Conservation (phyloP, 345 rosid genomes). For the Lenwebbia sp. region DNA sequence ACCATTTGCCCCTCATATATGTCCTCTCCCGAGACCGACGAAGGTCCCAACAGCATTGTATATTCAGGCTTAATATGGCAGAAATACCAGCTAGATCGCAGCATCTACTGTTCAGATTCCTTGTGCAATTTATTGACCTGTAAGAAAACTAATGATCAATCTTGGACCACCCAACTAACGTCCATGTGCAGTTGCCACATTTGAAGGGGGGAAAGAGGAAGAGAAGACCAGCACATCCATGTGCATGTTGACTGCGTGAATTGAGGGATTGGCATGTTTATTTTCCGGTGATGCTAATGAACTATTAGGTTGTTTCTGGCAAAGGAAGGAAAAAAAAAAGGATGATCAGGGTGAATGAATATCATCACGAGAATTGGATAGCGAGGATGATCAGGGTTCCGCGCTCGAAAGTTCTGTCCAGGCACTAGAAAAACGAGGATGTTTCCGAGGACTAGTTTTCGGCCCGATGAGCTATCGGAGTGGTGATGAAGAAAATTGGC, state of each 20-base stretch:
- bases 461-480: background rate
- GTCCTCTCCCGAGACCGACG: background rate
- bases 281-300: background rate
- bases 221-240: background rate
- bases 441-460: background rate
- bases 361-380: background rate
- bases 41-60: background rate
- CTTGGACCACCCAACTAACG: background rate
- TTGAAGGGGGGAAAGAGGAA: background rate
- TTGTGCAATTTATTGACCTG: background rate
- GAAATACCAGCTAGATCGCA: background rate
- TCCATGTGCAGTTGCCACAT: background rate
- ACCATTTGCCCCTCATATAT: background rate
- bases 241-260: background rate
- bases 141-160: background rate
- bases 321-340: background rate
- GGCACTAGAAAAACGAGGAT: background rate
- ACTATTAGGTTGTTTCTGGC: background rate
- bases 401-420: background rate
- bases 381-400: background rate
- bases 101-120: background rate
- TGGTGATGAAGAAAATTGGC: background rate
- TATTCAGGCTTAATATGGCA: background rate
- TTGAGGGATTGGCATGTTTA: background rate
- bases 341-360: background rate